phyloP scores from a whole-genome alignment of 768 basidiomycete genomes.

The Neoboletus subvelutipes region DNA sequence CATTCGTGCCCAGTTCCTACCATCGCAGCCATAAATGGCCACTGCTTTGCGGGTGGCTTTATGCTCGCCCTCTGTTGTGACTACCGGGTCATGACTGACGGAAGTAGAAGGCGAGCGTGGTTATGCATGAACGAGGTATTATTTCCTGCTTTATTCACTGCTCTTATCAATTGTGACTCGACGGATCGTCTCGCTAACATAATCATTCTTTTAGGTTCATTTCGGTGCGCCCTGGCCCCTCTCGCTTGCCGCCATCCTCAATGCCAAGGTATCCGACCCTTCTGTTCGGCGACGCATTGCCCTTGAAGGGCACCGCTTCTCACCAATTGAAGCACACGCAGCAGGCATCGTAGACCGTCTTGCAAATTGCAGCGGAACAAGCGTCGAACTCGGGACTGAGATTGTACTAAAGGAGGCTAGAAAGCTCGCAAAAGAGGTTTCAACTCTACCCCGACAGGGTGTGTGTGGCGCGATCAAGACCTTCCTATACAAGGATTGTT shows the following conservation, averaged over 20 bases:
- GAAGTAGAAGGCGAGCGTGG: slow-evolving; percentile 75
- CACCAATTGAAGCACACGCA: slow-evolving; percentile 64
- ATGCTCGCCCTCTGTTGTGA: slow-evolving; percentile 82
- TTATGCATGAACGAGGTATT: slow-evolving; percentile 89
- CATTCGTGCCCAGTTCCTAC: slow-evolving; percentile 57
- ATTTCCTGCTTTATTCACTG: not conserved
- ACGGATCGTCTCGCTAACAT: not conserved
- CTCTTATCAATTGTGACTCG: not conserved
- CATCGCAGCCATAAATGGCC: slow-evolving; percentile 79
- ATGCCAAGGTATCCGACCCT: slow-evolving; percentile 62
- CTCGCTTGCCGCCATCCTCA: slow-evolving; percentile 63
- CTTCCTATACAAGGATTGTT: slow-evolving; percentile 55
- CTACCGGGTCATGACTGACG: slow-evolving; percentile 87
- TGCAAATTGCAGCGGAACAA: slow-evolving; percentile 27
- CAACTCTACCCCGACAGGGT: slow-evolving; percentile 51
- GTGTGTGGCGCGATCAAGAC: slow-evolving; percentile 75
- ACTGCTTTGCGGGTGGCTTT: slow-evolving; percentile 83
- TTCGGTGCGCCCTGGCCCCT: slow-evolving; percentile 82
- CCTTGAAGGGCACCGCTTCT: slow-evolving; percentile 79
- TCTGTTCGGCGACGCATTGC: slow-evolving; percentile 66
- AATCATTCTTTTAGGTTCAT: slow-evolving; percentile 50
- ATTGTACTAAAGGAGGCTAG: slow-evolving; percentile 62
- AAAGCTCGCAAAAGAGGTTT: slow-evolving; percentile 55
- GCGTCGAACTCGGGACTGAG: slow-evolving; percentile 55
- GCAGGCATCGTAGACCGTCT: slow-evolving; percentile 71